Percentiles rank a stretch among this genome's conserved stretches.
Evolutionary conservation across 1,284 basidiomycete species (phyloP).

Genomic region (Butyriboletus appendiculatus): DNA sequence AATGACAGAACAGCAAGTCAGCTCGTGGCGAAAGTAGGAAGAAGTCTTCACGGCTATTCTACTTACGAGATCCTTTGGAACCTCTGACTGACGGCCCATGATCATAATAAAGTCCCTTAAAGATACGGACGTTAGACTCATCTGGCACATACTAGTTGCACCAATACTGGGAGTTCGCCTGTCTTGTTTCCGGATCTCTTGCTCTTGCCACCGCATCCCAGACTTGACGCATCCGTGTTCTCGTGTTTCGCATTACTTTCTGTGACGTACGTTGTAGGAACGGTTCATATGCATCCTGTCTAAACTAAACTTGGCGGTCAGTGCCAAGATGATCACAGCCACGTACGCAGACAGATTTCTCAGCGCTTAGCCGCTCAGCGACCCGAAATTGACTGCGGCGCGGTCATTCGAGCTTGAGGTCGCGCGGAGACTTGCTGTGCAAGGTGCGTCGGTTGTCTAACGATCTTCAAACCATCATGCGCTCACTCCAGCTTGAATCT

Average conservation of each 20-base stretch:
- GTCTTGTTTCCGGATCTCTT: not conserved
- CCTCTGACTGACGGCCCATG: too few species aligned
- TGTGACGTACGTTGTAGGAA: not conserved
- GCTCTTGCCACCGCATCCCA: not conserved
- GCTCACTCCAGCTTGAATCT: slow-evolving; percentile 1
- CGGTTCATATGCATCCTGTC: too few species aligned
- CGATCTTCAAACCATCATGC: not conserved
- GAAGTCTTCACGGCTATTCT: too few species aligned
- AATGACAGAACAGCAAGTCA: too few species aligned
- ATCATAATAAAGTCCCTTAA: too few species aligned
- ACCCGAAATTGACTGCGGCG: slow-evolving; percentile 14
- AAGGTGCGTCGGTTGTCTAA: not conserved
- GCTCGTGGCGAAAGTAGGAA: too few species aligned
- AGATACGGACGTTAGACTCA: not conserved
- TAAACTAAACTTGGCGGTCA: too few species aligned
- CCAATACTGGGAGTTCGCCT: not conserved
- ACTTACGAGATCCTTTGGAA: too few species aligned
- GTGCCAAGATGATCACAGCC: too few species aligned
- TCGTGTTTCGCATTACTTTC: not conserved
- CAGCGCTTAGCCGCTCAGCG: not conserved
- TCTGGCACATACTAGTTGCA: not conserved
- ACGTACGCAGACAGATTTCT: too few species aligned
- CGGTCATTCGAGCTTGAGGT: not conserved
- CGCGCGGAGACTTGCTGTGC: slow-evolving; percentile 11
- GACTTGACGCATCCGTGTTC: not conserved